A percentile compares a stretch with the other conserved stretches of the same genome.
Conservation (phyloP, 2,329 filamentous ascomycete species). For the Exophiala aquamarina region DNA sequence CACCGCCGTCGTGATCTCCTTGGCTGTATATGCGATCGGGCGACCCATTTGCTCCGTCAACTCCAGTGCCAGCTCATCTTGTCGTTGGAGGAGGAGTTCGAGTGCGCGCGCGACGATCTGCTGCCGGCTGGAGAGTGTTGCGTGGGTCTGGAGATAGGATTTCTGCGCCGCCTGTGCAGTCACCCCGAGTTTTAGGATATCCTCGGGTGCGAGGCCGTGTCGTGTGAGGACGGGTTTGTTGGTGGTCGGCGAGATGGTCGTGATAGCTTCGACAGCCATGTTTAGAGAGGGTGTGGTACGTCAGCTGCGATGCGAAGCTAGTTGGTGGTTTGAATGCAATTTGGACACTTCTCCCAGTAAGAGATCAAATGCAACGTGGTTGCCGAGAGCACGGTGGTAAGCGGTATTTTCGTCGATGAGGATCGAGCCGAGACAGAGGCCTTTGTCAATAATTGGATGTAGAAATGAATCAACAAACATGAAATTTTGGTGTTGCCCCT, state of each 20-base stretch:
- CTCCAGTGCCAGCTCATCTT: conserved; percentile 80
- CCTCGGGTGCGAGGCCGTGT: conserved; percentile 68
- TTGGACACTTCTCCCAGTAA: no score
- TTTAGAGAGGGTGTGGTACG: no score
- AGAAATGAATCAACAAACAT: no score
- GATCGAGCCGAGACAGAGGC: no score
- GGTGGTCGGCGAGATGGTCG: conserved; percentile 86
- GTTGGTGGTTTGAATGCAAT: no score
- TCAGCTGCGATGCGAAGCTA: no score
- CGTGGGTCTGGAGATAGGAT: conserved; percentile 74
- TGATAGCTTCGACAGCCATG: conserved; percentile 59
- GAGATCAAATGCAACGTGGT: no score
- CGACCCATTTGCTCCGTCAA: conserved; percentile 94
- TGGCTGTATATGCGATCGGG: conserved; percentile 81
- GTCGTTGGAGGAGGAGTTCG: conserved; percentile 65
- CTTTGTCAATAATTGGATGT: no score
- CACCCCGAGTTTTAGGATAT: conserved; percentile 70
- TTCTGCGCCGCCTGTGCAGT: conserved; percentile 73
- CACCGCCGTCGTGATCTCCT: conserved; percentile 81
- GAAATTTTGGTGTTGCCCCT: no score
- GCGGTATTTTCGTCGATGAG: no score
- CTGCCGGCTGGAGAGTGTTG: conserved; percentile 72
- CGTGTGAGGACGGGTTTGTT: conserved; percentile 81
- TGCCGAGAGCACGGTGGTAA: no score
- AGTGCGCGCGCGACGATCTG: conserved; percentile 79